These are phyloP conservation scores for Bothia castanella DNA, from an alignment of 1,284 basidiomycete species.

Conservation along the genomic window DNA sequence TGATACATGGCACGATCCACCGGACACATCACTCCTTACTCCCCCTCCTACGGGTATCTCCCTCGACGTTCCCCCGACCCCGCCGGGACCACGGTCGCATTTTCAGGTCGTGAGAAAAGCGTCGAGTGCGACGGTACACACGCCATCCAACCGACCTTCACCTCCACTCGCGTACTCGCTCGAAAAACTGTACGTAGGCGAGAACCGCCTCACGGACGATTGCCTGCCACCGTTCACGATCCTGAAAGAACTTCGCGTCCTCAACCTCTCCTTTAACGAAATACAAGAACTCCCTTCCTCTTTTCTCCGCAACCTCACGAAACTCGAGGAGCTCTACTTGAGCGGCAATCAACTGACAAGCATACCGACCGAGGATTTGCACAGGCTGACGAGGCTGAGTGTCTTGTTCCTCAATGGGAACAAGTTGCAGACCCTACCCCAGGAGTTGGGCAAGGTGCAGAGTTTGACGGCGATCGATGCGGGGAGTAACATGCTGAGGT, in stretches of 20 bases:
- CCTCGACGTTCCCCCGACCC: constrained; percentile 22
- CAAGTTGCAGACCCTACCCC: constrained; percentile 87
- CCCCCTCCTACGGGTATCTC: constrained; percentile 13
- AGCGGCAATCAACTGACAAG: constrained; percentile 91
- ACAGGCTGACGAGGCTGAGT: constrained; percentile 61
- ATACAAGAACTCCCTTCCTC: constrained; percentile 84
- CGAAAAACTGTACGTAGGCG: constrained; percentile 79
- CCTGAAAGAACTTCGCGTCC: constrained; percentile 72
- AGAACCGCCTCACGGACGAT: constrained; percentile 87
- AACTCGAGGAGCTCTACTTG: constrained; percentile 85
- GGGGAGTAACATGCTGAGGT: constrained; percentile 92
- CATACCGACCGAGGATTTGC: constrained; percentile 86
- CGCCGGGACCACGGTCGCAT: constrained; percentile 16
- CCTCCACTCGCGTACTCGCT: constrained; percentile 74
- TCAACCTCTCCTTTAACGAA: constrained; percentile 96
- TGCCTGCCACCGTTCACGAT: constrained; percentile 72
- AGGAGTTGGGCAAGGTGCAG: constrained; percentile 83
- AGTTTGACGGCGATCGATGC: constrained; percentile 86
- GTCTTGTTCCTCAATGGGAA: constrained; percentile 93
- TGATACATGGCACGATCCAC: constrained; percentile 66
- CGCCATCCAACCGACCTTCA: constrained; percentile 34
- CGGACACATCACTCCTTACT: constrained; percentile 23
- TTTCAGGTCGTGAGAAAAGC: constrained; percentile 25
- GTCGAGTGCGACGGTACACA: constrained; percentile 23
- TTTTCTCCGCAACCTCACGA: constrained; percentile 68